phyloP scores from a whole-genome alignment of 768 basidiomycete species.

The Tylopilus cervinicoccineus region DNA sequence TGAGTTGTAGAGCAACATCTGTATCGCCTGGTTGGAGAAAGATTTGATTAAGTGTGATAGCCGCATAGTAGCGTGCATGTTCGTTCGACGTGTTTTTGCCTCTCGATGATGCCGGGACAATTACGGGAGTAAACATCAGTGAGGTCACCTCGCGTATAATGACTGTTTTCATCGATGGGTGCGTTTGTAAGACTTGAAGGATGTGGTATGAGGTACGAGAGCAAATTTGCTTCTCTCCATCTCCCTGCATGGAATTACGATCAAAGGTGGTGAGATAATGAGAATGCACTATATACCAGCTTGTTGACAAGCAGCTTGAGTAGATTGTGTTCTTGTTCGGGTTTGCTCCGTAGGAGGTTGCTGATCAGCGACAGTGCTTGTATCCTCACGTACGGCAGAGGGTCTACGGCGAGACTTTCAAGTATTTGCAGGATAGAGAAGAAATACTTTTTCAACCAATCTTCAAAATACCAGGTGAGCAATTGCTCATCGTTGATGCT shows the following conservation, averaged over 20 bases:
- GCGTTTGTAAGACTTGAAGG: constrained; percentile 83
- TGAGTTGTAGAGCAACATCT: constrained; percentile 70
- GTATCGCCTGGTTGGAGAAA: constrained; percentile 65
- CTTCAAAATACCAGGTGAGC: constrained; percentile 88
- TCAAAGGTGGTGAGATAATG: not conserved
- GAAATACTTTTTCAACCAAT: constrained; percentile 97
- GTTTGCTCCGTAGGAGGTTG: constrained; percentile 80
- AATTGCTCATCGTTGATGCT: constrained; percentile 68
- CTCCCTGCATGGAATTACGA: constrained; percentile 52
- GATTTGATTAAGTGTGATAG: constrained; percentile 94
- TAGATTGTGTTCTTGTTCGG: constrained; percentile 97
- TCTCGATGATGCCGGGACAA: constrained; percentile 11
- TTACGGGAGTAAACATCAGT: constrained; percentile 48
- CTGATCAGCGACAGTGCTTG: constrained; percentile 77
- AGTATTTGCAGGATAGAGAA: constrained; percentile 87
- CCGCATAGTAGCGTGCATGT: constrained; percentile 87
- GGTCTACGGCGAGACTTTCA: constrained; percentile 82
- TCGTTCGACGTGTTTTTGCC: constrained; percentile 43
- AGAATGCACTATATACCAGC: constrained; percentile 48
- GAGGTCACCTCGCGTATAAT: constrained; percentile 84
- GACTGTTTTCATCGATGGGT: constrained; percentile 90
- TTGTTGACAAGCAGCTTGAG: constrained; percentile 92
- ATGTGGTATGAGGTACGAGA: constrained; percentile 89
- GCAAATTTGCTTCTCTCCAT: constrained; percentile 81
- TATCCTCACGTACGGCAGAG: constrained; percentile 82